Percentiles rank a stretch among this genome's conserved stretches.
Evolutionary conservation across 1,139 yeast genomes (phyloP).

Genomic region (Groenewaldozyma auringiensis): DNA sequence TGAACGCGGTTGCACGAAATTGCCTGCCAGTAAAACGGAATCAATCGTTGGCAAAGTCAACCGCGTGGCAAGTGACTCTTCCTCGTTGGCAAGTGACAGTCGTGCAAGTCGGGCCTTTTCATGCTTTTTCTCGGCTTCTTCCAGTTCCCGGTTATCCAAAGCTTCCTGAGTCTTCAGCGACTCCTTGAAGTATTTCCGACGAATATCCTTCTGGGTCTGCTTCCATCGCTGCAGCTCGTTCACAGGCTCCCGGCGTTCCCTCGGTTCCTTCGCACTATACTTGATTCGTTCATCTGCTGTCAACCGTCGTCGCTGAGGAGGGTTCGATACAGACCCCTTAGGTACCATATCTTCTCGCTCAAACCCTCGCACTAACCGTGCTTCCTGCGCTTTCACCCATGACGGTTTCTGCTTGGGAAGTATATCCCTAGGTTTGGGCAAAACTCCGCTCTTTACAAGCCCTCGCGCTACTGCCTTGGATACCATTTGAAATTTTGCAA

Average conservation of each 20-base stretch:
- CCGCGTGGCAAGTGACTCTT: slow-evolving; percentile 45
- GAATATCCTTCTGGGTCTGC: slow-evolving; percentile 53
- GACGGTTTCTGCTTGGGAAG: slow-evolving; percentile 43
- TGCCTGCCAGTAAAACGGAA: slow-evolving; percentile 50
- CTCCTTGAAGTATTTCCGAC: slow-evolving; percentile 63
- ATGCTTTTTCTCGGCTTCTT: slow-evolving; percentile 23
- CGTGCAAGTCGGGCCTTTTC: slow-evolving; percentile 30
- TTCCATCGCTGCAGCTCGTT: slow-evolving; percentile 48
- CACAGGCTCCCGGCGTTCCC: slow-evolving; percentile 27
- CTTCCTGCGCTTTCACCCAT: slow-evolving; percentile 33
- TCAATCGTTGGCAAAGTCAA: slow-evolving; percentile 79
- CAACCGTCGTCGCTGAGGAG: slow-evolving; percentile 42
- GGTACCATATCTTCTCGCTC: slow-evolving; percentile 74
- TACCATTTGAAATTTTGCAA: not conserved
- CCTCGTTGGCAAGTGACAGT: slow-evolving; percentile 27
- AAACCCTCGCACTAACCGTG: slow-evolving; percentile 54
- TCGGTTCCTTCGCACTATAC: slow-evolving; percentile 41
- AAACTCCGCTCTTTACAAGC: slow-evolving; percentile 58
- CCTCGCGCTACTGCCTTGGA: slow-evolving; percentile 3
- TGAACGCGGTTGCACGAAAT: slow-evolving; percentile 66
- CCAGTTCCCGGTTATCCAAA: slow-evolving; percentile 36
- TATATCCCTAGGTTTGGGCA: slow-evolving; percentile 68
- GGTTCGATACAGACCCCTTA: slow-evolving; percentile 49
- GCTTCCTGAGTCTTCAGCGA: slow-evolving; percentile 57
- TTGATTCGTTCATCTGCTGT: slow-evolving; percentile 53